These are phyloP conservation scores for Recurvomyces mirabilis DNA, from an alignment of 495 filamentous ascomycete genomes.

Conservation along the genomic window DNA sequence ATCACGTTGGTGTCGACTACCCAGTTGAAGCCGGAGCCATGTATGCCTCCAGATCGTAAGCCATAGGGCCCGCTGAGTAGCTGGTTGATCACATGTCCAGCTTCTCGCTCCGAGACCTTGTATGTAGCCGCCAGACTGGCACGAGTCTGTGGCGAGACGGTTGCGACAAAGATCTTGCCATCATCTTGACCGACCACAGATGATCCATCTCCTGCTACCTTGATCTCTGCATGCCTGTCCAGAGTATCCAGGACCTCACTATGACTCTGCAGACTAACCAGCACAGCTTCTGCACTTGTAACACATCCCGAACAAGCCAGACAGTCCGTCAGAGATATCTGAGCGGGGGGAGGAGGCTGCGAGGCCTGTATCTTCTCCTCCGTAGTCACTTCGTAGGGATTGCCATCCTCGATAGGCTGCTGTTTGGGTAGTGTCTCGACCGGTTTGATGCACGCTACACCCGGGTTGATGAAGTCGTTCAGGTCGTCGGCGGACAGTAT, in stretches of 20 bases:
- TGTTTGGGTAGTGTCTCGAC: slow-evolving; percentile 71
- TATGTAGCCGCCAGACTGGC: slow-evolving; percentile 79
- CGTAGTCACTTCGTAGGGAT: slow-evolving; percentile 75
- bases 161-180: slow-evolving; percentile 71
- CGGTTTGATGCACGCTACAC: slow-evolving; percentile 96
- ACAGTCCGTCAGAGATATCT: slow-evolving; percentile 95
- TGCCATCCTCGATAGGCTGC: slow-evolving; percentile 36
- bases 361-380: slow-evolving; percentile 63
- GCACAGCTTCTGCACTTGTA: slow-evolving; percentile 88
- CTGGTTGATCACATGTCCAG: slow-evolving; percentile 70
- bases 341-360: slow-evolving; percentile 47
- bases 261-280: slow-evolving; percentile 87
- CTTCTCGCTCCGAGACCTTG: slow-evolving; percentile 58
- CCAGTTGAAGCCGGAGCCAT: slow-evolving; percentile 72
- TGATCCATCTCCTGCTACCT: slow-evolving; percentile 8
- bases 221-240: slow-evolving; percentile 49
- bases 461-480: slow-evolving; percentile 97
- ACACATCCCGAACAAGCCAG: slow-evolving; percentile 96
- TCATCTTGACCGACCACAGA: not conserved
- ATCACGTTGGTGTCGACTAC: slow-evolving; percentile 76
- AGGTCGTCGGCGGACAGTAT: slow-evolving; percentile 93
- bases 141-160: slow-evolving; percentile 79
- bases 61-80: slow-evolving; percentile 62
- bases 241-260: slow-evolving; percentile 76
- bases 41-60: slow-evolving; percentile 52